Percentiles rank a stretch among this genome's conserved stretches.
Conservation (phyloP, 2,329 filamentous ascomycete species). For the Talaromyces sp. region DNA sequence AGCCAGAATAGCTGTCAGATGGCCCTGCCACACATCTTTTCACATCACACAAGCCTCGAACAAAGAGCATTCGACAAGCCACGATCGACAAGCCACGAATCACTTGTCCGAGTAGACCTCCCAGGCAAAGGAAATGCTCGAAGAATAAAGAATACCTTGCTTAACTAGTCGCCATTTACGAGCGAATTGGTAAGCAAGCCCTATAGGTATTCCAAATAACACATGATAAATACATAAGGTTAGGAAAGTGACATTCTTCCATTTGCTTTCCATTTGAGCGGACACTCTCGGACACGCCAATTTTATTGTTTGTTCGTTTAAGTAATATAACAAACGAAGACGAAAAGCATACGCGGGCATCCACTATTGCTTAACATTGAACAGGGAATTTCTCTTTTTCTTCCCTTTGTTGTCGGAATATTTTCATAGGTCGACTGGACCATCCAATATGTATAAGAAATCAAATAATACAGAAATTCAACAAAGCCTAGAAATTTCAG, state of each 20-base stretch:
- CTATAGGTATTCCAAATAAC: background rate
- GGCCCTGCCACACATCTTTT: background rate
- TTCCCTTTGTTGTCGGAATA: background rate
- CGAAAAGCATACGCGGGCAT: background rate
- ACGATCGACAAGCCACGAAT: background rate
- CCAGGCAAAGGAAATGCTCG: background rate
- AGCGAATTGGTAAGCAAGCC: background rate
- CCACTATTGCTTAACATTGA: background rate
- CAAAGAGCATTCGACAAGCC: background rate
- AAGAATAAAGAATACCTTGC: background rate
- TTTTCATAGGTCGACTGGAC: background rate
- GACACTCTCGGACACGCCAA: background rate
- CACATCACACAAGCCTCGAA: conserved; percentile 4
- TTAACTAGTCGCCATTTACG: background rate
- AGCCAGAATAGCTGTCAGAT: background rate
- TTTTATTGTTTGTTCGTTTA: background rate
- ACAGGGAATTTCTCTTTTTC: background rate
- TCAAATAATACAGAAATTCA: background rate
- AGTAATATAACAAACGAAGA: background rate
- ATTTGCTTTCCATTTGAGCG: background rate
- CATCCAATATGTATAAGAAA: background rate
- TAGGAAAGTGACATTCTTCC: background rate
- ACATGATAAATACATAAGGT: background rate
- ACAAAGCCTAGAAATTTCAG: background rate
- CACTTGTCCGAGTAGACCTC: background rate